Evolutionary conservation across 2,329 filamentous ascomycete genomes (phyloP), one percentile per base, ranked within the genome.

Genomic region (Aspergillus hiratsukae): DNA sequence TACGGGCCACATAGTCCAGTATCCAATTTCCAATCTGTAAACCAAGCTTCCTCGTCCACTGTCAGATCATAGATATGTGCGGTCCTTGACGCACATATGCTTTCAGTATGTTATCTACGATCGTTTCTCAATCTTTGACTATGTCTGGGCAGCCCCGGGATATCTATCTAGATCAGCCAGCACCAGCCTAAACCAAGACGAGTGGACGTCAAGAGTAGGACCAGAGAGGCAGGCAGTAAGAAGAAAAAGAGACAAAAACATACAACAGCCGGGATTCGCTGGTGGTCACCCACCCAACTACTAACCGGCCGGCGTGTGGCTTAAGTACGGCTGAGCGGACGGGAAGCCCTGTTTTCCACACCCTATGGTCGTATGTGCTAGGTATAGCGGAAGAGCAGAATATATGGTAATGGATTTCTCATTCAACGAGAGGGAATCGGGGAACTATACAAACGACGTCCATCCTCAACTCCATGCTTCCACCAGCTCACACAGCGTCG

Each of bases 401-500:
- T n/a, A n/a, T n/a, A n/a, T n/a, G n/a, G n/a, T n/a, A n/a, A n/a
- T n/a, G n/a, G n/a, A n/a, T n/a, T n/a, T n/a, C n/a, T n/a, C n/a
- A n/a, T n/a, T n/a, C n/a, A n/a, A n/a, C n/a, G n/a, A n/a, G n/a
- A n/a, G n/a, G n/a, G n/a, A n/a, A n/a, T n/a, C n/a, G n/a, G n/a
- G n/a, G n/a, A n/a, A n/a, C n/a, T 21, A 45, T 45, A 19, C 21
- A 19, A 8, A 43, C n/a, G 8, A 45, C 41, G 21, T 23, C 8
- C 9, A 23, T 19, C 21, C 29, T 52, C 37, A 69, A 49, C 59
- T 64, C 75, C 76, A 78, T 2, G 69, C 67, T 54, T 70, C 69
- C 10, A 81, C 79, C 19, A 82, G 59, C 4, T 80, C 75, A 49
- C 70, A 74, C 37, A 83, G 63, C 1, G 79, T 79, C 40, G 74